A percentile compares a stretch with the other conserved stretches of the same genome.
These are phyloP conservation scores for Coniochaeta prunicola DNA, from an alignment of 2,329 filamentous ascomycete species.

Conservation along the genomic window DNA sequence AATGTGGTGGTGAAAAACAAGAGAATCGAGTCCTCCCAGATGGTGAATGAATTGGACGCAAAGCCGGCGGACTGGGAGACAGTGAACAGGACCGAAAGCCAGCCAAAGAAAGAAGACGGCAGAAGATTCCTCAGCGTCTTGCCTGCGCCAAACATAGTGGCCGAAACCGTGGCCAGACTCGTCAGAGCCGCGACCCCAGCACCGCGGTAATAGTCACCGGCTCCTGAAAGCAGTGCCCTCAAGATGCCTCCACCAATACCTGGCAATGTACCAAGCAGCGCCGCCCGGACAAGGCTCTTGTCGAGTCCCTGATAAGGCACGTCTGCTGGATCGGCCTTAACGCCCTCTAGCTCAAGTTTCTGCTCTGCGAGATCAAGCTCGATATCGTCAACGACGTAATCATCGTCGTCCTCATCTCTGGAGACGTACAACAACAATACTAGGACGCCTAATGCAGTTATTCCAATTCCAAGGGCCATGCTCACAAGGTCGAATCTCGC, in stretches of 20 bases:
- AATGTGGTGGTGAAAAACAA: constrained; percentile 89
- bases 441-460: constrained; percentile 62
- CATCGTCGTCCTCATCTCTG: constrained; percentile 46
- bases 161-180: constrained; percentile 32
- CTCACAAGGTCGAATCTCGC: constrained; percentile 81
- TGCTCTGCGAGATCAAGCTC: constrained; percentile 55
- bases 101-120: constrained; percentile 80
- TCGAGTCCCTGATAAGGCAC: constrained; percentile 28
- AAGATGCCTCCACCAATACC: constrained; percentile 23
- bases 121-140: constrained; percentile 45
- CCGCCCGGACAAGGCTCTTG: constrained; percentile 29
- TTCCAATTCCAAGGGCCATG: constrained; percentile 72
- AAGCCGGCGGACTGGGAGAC: constrained; percentile 88
- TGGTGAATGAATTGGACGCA: constrained; percentile 95
- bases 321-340: constrained; percentile 17
- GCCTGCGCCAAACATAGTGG: constrained; percentile 33
- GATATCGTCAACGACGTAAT: constrained; percentile 44
- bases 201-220: constrained; percentile 32
- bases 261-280: constrained; percentile 24
- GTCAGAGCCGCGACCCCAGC: constrained; percentile 34
- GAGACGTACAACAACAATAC: constrained; percentile 68
- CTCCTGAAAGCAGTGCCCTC: constrained; percentile 24
- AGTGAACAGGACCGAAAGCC: constrained; percentile 73
- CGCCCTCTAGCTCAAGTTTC: constrained; percentile 43
- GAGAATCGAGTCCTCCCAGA: constrained; percentile 95